A percentile compares a stretch with the other conserved stretches of the same genome.
phyloP scores from a whole-genome alignment of 805 yeast genomes.

The Kuraishia piskuri region DNA sequence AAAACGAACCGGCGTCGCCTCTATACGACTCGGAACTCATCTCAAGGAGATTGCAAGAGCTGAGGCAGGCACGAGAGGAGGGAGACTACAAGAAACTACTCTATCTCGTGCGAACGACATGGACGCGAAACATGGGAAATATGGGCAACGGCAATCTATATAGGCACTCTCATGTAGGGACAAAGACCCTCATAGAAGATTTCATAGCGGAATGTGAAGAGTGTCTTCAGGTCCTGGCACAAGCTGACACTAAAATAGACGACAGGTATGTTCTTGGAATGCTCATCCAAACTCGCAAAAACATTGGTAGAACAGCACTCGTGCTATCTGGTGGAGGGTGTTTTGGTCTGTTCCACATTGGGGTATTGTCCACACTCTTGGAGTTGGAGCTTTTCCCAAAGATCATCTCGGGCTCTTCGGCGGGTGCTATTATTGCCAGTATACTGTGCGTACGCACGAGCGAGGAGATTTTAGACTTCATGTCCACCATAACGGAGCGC shows the following conservation, averaged over 20 bases:
- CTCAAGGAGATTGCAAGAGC: conserved; percentile 37
- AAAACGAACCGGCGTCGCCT: conserved; percentile 46
- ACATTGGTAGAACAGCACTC: conserved; percentile 89
- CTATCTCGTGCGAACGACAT: conserved; percentile 72
- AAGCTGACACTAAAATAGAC: conserved; percentile 38
- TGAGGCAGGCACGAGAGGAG: conserved; percentile 48
- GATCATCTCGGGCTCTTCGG: conserved; percentile 88
- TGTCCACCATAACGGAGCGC: conserved; percentile 53
- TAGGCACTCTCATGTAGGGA: conserved; percentile 75
- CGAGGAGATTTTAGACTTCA: conserved; percentile 53
- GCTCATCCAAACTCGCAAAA: conserved; percentile 79
- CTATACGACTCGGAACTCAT: conserved; percentile 69
- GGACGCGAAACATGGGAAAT: conserved; percentile 80
- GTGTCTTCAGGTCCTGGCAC: conserved; percentile 30
- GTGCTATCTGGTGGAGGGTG: conserved; percentile 96
- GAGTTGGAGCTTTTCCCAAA: conserved; percentile 74
- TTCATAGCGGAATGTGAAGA: conserved; percentile 69
- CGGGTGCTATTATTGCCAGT: conserved; percentile 93
- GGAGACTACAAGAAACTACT: conserved; percentile 55
- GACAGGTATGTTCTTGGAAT: conserved; percentile 67
- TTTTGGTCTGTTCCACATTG: conserved; percentile 87
- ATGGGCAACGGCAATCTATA: conserved; percentile 78
- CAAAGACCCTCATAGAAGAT: conserved; percentile 75
- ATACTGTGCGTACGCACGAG: conserved; percentile 74
- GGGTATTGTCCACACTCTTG: conserved; percentile 73